Percentiles rank a stretch among this genome's conserved stretches.
These are phyloP conservation scores for Ordospora colligata DNA, from an alignment of 371 early-diverging fungal species.

Conservation along the genomic window DNA sequence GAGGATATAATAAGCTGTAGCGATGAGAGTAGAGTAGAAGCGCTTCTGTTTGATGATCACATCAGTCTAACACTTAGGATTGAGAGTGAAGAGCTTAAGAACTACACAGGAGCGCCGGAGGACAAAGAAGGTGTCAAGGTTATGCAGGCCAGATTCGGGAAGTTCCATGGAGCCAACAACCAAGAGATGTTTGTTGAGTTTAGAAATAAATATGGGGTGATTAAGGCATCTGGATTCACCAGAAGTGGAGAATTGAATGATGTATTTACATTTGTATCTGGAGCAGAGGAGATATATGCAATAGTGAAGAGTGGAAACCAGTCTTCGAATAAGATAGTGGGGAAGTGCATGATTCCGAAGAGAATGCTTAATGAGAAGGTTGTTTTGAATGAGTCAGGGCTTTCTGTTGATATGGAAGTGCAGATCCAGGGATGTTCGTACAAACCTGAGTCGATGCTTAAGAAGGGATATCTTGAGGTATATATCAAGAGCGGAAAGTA, in stretches of 20 bases:
- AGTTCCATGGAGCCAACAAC: conserved; percentile 31
- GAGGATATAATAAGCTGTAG: conserved; percentile 33
- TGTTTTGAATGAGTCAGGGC: conserved; percentile 1
- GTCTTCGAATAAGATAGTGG: conserved; percentile 24
- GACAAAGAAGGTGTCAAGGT: conserved; percentile 31
- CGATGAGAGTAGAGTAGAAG: not conserved
- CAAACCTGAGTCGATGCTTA: not conserved
- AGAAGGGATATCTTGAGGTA: conserved; percentile 44
- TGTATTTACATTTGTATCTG: conserved; percentile 33
- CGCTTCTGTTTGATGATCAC: conserved; percentile 25
- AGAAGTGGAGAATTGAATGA: conserved; percentile 17
- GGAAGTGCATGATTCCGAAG: conserved; percentile 34
- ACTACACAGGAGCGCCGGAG: conserved; percentile 5
- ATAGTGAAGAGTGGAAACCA: conserved; percentile 21
- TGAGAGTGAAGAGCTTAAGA: conserved; percentile 8
- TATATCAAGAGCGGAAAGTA: conserved; percentile 43
- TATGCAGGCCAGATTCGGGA: conserved; percentile 41
- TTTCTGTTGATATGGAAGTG: conserved; percentile 15
- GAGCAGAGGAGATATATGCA: conserved; percentile 35
- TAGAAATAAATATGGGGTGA: conserved; percentile 1
- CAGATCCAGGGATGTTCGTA: conserved; percentile 23
- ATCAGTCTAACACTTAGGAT: conserved; percentile 31
- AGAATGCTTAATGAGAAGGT: conserved; percentile 33
- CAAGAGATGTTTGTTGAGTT: conserved; percentile 41
- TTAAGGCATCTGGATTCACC: conserved; percentile 10